Percentiles rank a stretch among this genome's conserved stretches.
Evolutionary conservation across 2,329 filamentous ascomycete species (phyloP).

Genomic region (Tolypocladium inflatum): DNA sequence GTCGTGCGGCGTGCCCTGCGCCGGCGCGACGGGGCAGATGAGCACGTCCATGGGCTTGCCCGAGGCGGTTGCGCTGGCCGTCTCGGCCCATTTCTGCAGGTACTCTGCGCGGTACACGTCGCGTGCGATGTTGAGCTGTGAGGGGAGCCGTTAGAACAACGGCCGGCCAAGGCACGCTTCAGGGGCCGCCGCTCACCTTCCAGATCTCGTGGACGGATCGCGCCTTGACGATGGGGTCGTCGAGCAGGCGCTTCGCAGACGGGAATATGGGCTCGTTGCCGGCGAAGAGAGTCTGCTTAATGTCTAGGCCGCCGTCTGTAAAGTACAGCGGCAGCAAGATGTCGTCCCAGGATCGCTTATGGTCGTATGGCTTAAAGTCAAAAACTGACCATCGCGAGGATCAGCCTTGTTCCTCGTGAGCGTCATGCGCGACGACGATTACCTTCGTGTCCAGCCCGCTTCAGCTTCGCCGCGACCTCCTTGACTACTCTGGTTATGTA

Average conservation of each 20-base stretch:
- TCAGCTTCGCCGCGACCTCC: conserved; percentile 40
- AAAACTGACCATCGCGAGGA: conserved; percentile 15
- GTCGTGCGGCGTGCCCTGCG: conserved; percentile 36
- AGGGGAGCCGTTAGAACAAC: too few species aligned
- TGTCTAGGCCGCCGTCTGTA: conserved; percentile 48
- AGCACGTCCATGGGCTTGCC: conserved; percentile 45
- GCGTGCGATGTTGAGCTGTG: conserved; percentile 22
- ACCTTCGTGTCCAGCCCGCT: conserved; percentile 39
- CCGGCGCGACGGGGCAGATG: conserved; percentile 48
- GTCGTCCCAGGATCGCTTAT: conserved; percentile 16
- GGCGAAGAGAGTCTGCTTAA: conserved; percentile 35
- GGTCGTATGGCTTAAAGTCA: conserved; percentile 5
- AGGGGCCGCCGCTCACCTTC: conserved; percentile 15
- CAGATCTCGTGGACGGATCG: conserved; percentile 30
- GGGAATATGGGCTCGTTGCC: conserved; percentile 50
- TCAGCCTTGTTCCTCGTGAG: conserved; percentile 22
- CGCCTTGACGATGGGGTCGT: conserved; percentile 45
- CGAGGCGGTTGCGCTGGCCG: conserved; percentile 13
- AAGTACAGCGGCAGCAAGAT: conserved; percentile 41
- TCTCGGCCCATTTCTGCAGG: conserved; percentile 26
- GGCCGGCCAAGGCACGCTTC: too few species aligned
- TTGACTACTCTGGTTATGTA: conserved; percentile 47
- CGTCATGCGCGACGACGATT: too few species aligned
- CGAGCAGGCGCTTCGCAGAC: conserved; percentile 30
- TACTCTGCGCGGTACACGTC: conserved; percentile 30